These are phyloP conservation scores for Thalia dealbata DNA, from an alignment of 176 grass and related monocot species.

Conservation along the genomic window DNA sequence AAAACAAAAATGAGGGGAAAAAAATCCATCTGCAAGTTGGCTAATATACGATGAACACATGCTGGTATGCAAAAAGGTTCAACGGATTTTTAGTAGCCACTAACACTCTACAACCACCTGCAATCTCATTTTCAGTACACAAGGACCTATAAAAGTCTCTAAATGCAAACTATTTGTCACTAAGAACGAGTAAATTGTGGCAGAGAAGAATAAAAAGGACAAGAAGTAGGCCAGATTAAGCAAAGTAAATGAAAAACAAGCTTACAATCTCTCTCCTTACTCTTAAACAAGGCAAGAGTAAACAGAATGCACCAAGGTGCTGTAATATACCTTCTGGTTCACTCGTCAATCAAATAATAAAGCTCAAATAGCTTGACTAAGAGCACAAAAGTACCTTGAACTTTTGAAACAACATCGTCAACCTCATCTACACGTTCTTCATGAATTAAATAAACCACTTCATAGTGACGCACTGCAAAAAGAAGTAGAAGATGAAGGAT, in stretches of 20 bases:
- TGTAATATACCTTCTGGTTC: background rate
- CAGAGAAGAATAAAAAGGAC: background rate
- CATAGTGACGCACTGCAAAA: conserved; percentile 72
- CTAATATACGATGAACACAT: background rate
- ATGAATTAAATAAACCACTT: conserved; percentile 89
- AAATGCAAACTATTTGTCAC: background rate
- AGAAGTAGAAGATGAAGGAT: background rate
- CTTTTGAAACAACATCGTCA: conserved; percentile 72
- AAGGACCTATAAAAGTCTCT: background rate
- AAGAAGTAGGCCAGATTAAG: background rate
- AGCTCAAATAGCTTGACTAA: background rate
- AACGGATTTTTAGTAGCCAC: background rate
- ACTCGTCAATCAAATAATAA: background rate
- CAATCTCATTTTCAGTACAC: background rate
- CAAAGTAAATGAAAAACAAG: background rate
- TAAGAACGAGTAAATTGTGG: background rate
- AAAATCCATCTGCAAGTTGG: background rate
- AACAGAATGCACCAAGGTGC: background rate
- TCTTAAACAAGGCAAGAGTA: background rate
- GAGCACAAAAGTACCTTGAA: conserved; percentile 50
- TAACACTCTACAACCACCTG: background rate
- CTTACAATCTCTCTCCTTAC: background rate
- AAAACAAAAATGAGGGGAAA: background rate
- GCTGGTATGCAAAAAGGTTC: background rate
- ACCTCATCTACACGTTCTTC: conserved; percentile 61